Base-by-base conservation (phyloP, 1,284 basidiomycete species). In the Veloboletus limbatus region DNA sequence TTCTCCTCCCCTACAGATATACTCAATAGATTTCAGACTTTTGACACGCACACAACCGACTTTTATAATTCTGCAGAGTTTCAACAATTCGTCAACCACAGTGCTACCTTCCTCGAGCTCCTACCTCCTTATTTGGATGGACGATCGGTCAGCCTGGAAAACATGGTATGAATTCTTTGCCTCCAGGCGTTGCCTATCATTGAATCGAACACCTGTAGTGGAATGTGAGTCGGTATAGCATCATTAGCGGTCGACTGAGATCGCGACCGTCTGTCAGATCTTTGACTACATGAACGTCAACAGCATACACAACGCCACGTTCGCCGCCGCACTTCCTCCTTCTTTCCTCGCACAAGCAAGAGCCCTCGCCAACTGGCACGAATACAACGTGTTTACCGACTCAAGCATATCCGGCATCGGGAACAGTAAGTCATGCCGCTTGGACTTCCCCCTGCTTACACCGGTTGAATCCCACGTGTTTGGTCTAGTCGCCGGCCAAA, bases 261-360 rank as follows among this genome's bases (percentile, higher is more conserved):
- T 32, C 43, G 31, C 32, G 6, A 3, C 27, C 22, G 26, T 31
- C 13, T 13, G 14, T 36, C 49, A 87, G 80, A 71, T 92, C 39
- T 91, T 73, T 62, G 88, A 89, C 58, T 87, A 75, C 56, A 80
- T 92, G 69, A 84, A 85, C 59, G 80, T 89, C 33, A 72, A 88
- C 55, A 73, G 68, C 48, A 81, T 88, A 41, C 88, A 92, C 66
- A 82, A 88, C 59, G 69, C 69, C 43, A 73, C 73, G 0, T 89
- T 86, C 54, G 66, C 72, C 9, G 58, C 73, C 11, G 63, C 62
- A 2, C 72, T 85, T 9, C 81, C 82, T 16, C 58, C 73, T 3
- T 77, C 77, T 0, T 77, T 73, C 60, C 63, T 84, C 24, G 73
- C 71, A 45, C 83, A 82, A 60, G 81, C 78, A 8, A 74, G 81